Evolutionary conservation across 139 green algal species (phyloP), one percentile per base, ranked within the genome.

Genomic region (Diplosphaera chodatii): DNA sequence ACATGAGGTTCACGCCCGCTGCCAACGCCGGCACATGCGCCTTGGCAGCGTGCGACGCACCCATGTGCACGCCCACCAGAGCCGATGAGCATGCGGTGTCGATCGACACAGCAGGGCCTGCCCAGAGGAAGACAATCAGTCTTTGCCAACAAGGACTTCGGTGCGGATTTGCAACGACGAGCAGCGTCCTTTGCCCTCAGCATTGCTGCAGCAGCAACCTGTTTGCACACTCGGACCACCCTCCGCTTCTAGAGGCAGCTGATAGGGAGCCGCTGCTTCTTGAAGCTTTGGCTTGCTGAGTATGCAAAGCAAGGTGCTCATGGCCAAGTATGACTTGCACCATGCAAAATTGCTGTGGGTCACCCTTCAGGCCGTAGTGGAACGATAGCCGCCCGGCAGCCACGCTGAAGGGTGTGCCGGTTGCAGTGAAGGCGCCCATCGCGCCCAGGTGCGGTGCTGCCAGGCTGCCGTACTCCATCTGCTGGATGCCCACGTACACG

Each of bases 401-500:
- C 21, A 90, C 86, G 41, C 74, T 86, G 41, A 93, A 79, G 74
- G 90, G 85, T 0, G 82, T 85, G 16, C 89, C 89, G 1, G 90
- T 96, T 37, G 88, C 87, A 40, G 84, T 87, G 78, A 88, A 96
- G 8, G 88, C 66, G 37, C 74, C 85, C 32, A 82, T 81, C 27
- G 85, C 72, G 0, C 77, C 79, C 40, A 82, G 71, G 0, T 76
- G 48, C 27, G 77, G 70, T 18, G 86, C 72, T 30, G 82, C 74
- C 55, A 94, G 37, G 28, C 70, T 79, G 3, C 78, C 80, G 33
- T 93, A 94, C 73, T 95, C 90, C 72, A 84, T 69, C 79, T 89
- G 86, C 3, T 82, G 70, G 23, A 87, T 71, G 59, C 89, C 89
- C 18, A 94, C 85, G 73, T 83, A 94, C 3, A 93, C 81, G 29